Evolutionary conservation across 176 grass and related monocot genomes (phyloP), one percentile per base, ranked within the genome.

Genomic region (Miscanthus lutarioriparius): DNA sequence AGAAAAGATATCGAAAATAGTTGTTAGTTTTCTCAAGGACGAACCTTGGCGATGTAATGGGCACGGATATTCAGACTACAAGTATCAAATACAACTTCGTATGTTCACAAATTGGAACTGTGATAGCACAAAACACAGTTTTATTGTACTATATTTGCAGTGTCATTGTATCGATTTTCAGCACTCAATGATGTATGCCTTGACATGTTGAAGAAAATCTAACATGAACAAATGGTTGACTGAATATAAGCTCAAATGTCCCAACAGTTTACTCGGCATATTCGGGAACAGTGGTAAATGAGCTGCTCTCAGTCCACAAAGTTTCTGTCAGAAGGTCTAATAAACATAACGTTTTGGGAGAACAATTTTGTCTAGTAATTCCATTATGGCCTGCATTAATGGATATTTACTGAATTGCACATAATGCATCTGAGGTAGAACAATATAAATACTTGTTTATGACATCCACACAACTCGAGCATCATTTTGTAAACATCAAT

Each of bases 1-100:
- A 71, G 63, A 67, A 64, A 71, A 64, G 19, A 84, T 10, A 86
- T 56, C 4, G 8, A 86, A 44, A 14, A 19, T 26, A 8, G 11
- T 9, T 19, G 2, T 83, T 64, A 87, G 36, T 77, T 84, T 63
- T 71, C 51, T 17, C 63, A 80, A 87, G 10, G 62, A 68, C 51
- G 19, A 80, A 70, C 2, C 13, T 15, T 44, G 15, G 6, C 17
- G 32, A 38, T 65, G 11, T 4, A 27, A 75, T 27, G 28, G 26
- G 30, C 26, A 48, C 41, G 17, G 15, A 47, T 38, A 23, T 80
- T 70, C 8, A 45, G 20, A 51, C 12, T 32, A 74, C 14, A 84
- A 26, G 30, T 13, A 19, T 54, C 36, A 72, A 78, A 19, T 83
- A 65, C 64, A 62, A n/a, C n/a, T 63, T 19, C 65, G 61, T 19